Evolutionary conservation across 2,329 filamentous ascomycete species (phyloP), one percentile per base, ranked within the genome.

Genomic region (Sporothrix globosa): DNA sequence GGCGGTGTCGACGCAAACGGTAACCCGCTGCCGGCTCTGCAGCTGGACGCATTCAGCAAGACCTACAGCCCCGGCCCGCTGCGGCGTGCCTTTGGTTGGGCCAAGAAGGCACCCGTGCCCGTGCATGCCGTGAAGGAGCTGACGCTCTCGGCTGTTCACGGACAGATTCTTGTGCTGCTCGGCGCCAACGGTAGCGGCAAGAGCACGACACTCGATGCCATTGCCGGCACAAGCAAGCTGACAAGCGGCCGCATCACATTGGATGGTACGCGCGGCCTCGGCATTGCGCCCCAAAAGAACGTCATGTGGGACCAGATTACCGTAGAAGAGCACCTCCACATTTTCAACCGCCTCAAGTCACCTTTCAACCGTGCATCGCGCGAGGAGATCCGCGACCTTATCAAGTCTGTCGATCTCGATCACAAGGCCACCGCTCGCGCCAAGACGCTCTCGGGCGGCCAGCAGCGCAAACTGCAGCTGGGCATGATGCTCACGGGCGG

Each of bases 401-500:
- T 96, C 67, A 80, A 81, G 6, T 85, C 88, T 0, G 89, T 96
- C 73, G 95, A 97, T 77, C 85, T 97, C 1, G 86, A 85, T 27
- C 84, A 88, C 68, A 97, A 97, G 80, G 82, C 88, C 53, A 86
- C 88, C 48, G 91, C 93, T 0, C 83, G 85, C 72, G 87, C 93
- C 0, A 90, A 88, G 76, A 96, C 92, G 0, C 83, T 97, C 0
- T 97, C 93, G 2, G 94, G 94, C 10, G 94, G 94, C 0, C 94
- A 97, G 79, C 97, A 97, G 81, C 85, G 94, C 68, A 97, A 97
- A 79, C 84, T 97, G 10, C 94, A 97, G 79, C 84, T 97, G 2
- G 93, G 93, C 5, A 95, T 97, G 88, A 97, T 97, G 93, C 89
- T 97, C 75, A 96, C 92, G 3, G 94, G 95, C 72, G 93, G 93